Evolutionary conservation across 208 protist species (phyloP), one percentile per base, ranked within the genome.

Genomic region (Trypanosoma avium): DNA sequence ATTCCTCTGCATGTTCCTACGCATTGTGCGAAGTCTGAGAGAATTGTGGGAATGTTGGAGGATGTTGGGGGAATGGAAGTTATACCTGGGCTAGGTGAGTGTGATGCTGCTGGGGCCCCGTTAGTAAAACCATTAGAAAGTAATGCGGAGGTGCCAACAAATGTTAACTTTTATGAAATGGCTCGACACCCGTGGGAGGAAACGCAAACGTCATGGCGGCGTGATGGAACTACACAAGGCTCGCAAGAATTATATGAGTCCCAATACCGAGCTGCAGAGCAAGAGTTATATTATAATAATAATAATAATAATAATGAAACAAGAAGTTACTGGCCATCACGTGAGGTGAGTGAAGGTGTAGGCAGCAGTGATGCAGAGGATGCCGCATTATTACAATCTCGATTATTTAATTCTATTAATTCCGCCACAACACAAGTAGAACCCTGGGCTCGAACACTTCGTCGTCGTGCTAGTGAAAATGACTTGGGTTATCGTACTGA

Each of bases 151-250:
- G 90, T 96, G 50, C 90, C 90, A 50, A 85, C 65, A 10, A 93
- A 95, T 50, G 84, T 96, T 9, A 96, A 79, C 75, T 96, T 96
- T 60, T 96, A 96, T 63, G 88, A 94, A 67, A 96, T 96, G 90
- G 90, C 90, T 19, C 80, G 90, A 3, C 90, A 96, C 73, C 90
- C 90, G 45, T 96, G 87, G 86, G 84, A 93, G 43, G 86, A 94
- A 72, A 83, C 76, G 19, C 53, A 81, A 4, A 85, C 87, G 12
- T 94, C 88, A 27, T 94, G 82, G 85, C 84, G 90, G 17, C 71
- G 70, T 58, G 81, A 96, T 69, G 90, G 90, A 59, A 86, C 84
- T 70, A 96, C 90, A n/a, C 84, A 82, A n/a, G 88, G 90, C 21
- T 94, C 87, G 22, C 77, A 85, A 76, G 84, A 52, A 60, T 89